phyloP scores from a whole-genome alignment of 2,329 filamentous ascomycete species.

The Ampelomyces quisqualis region DNA sequence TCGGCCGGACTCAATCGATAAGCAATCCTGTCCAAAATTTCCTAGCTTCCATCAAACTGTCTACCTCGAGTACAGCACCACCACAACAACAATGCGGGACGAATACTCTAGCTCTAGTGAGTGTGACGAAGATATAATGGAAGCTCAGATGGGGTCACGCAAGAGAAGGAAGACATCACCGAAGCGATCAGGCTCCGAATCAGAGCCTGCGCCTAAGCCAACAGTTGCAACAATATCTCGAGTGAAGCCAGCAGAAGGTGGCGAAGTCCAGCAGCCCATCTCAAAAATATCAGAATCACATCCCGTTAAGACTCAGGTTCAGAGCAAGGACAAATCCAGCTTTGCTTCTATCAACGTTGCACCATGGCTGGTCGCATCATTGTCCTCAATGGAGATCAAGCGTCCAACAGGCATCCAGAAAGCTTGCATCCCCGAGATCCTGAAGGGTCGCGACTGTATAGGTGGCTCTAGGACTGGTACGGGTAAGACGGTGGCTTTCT shows the following conservation, averaged over 20 bases:
- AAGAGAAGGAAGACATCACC: constrained; percentile 42
- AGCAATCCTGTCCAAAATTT: constrained; percentile 32
- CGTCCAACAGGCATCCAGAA: constrained; percentile 91
- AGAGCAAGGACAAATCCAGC: constrained; percentile 52
- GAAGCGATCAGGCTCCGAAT: constrained; percentile 19
- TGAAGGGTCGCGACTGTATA: constrained; percentile 87
- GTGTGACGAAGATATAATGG: constrained; percentile 30
- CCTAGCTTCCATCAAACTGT: constrained; percentile 5
- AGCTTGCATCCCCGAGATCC: constrained; percentile 86
- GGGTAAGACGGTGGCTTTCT: constrained; percentile 95
- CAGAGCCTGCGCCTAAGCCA: constrained; percentile 9
- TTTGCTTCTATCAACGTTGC: constrained; percentile 73
- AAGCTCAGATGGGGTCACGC: constrained; percentile 36
- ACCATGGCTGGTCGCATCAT: constrained; percentile 84
- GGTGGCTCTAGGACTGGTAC: constrained; percentile 93
- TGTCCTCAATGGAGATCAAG: constrained; percentile 76
- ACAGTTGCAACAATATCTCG: constrained; percentile 35
- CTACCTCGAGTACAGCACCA: constrained; percentile 1
- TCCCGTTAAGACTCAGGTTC: neutral
- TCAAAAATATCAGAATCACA: constrained; percentile 7
- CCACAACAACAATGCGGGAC: constrained; percentile 14
- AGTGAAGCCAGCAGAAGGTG: constrained; percentile 35
- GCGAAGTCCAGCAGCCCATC: constrained; percentile 8
- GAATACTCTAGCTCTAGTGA: constrained; percentile 21
- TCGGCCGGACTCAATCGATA: too few relatives aligned